phyloP scores from a whole-genome alignment of 805 yeast genomes.

The Kuraishia piskuri region DNA sequence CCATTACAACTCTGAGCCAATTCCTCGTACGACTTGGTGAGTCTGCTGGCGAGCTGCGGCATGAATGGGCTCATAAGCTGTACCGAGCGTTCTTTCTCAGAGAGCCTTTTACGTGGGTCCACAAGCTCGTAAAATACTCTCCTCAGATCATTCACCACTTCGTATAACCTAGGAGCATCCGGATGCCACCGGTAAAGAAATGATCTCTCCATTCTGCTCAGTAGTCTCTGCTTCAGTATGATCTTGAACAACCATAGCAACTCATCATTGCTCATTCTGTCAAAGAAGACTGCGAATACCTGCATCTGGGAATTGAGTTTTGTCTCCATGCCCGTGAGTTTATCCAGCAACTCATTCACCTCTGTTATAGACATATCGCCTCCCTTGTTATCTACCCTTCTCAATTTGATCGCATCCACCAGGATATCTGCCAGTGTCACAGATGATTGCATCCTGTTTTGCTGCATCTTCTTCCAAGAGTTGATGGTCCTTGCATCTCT shows the following conservation, averaged over 20 bases:
- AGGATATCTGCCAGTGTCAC: conserved; percentile 40
- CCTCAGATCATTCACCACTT: conserved; percentile 57
- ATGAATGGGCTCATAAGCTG: conserved; percentile 49
- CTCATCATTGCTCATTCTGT: conserved; percentile 51
- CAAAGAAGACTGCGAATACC: conserved; percentile 41
- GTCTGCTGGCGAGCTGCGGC: conserved; percentile 67
- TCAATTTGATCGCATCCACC: conserved; percentile 37
- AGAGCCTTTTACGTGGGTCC: conserved; percentile 38
- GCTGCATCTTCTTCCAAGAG: conserved; percentile 37
- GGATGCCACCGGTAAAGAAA: conserved; percentile 68
- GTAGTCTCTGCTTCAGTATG: conserved; percentile 47
- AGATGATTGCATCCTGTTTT: conserved; percentile 23
- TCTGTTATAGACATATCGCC: conserved; percentile 35
- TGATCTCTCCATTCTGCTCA: conserved; percentile 52
- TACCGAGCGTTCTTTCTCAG: conserved; percentile 30
- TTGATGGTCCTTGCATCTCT: conserved; percentile 44
- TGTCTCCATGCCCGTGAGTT: conserved; percentile 15
- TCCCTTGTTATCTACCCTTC: conserved; percentile 31
- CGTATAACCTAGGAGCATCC: conserved; percentile 57
- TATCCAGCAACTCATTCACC: conserved; percentile 39
- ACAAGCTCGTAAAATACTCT: conserved; percentile 49
- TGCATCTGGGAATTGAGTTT: conserved; percentile 22
- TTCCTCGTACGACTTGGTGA: conserved; percentile 38
- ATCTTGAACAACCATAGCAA: conserved; percentile 62
- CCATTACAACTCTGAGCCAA: conserved; percentile 36